Conservation (phyloP, 2,329 filamentous ascomycete species). For the Cryphonectria parasitica region DNA sequence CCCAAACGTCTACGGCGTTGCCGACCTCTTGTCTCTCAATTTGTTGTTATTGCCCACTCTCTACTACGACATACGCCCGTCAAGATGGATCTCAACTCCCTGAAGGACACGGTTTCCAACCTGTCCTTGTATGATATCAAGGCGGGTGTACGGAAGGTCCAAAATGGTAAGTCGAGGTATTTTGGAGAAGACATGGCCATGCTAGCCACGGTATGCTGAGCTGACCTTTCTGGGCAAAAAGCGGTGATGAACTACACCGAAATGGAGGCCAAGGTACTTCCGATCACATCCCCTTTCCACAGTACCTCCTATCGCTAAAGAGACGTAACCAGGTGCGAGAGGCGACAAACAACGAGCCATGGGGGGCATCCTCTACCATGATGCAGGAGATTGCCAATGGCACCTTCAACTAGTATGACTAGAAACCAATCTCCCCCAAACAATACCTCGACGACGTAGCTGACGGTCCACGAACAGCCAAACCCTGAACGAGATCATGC, state of each 20-base stretch:
- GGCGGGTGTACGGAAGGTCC: slow-evolving; percentile 90
- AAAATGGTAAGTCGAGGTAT: slow-evolving; percentile 75
- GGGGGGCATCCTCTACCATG: slow-evolving; percentile 80
- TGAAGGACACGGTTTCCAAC: slow-evolving; percentile 88
- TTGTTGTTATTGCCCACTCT: neutral
- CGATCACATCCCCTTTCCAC: slow-evolving; percentile 5
- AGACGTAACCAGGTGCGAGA: slow-evolving; percentile 74
- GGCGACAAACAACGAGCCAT: slow-evolving; percentile 98
- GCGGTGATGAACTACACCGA: slow-evolving; percentile 98
- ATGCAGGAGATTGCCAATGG: slow-evolving; percentile 99
- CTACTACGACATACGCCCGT: slow-evolving; percentile 17
- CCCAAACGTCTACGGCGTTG: neutral
- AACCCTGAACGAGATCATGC: slow-evolving; percentile 98
- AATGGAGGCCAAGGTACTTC: slow-evolving; percentile 72
- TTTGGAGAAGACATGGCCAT: neutral
- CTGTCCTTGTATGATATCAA: slow-evolving; percentile 95
- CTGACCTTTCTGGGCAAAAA: slow-evolving; percentile 41
- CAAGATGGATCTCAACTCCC: slow-evolving; percentile 81
- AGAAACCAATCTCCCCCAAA: neutral
- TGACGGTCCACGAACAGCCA: slow-evolving; percentile 60
- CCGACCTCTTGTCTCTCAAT: slow-evolving; percentile 1
- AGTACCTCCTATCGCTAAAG: slow-evolving; percentile 29
- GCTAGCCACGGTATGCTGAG: neutral
- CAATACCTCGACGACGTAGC: neutral
- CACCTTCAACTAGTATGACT: slow-evolving; percentile 92